Evolutionary conservation across 495 filamentous ascomycete genomes (phyloP).

Genomic region (Parmelia sp.): DNA sequence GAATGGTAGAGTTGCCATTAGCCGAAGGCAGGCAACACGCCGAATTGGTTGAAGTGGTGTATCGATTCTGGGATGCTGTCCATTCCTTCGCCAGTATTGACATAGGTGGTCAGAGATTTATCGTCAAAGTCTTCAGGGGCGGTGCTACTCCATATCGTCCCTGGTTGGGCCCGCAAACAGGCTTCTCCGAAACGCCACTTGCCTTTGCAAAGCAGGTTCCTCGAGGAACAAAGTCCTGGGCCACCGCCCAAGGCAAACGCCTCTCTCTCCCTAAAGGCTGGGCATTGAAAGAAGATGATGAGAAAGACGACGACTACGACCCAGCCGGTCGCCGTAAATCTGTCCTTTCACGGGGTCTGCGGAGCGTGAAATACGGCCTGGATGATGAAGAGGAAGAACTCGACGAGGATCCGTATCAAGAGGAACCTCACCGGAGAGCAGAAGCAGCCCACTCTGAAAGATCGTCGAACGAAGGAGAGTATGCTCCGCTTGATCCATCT

Average conservation of each 20-base stretch:
- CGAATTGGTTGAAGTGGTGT: background rate
- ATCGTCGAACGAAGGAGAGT: background rate
- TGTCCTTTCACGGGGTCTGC: background rate
- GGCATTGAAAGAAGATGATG: background rate
- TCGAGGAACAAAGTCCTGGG: background rate
- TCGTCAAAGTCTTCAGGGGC: background rate
- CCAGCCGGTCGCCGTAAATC: background rate
- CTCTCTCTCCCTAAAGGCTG: background rate
- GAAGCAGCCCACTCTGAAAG: background rate
- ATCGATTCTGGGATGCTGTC: background rate
- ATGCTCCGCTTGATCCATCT: background rate
- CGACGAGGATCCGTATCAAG: background rate
- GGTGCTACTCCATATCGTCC: background rate
- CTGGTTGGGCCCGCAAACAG: background rate
- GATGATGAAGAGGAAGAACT: background rate
- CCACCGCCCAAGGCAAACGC: background rate
- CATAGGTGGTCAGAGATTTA: background rate
- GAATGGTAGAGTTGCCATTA: background rate
- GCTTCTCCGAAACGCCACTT: background rate
- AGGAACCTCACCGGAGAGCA: background rate
- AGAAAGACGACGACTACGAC: background rate
- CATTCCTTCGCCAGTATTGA: slow-evolving; percentile 2
- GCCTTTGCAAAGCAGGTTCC: background rate
- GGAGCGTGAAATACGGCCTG: background rate
- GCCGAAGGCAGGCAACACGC: background rate